Conservation (phyloP, 225 moss, liverwort and hornwort genomes). For the Climacium dendroides region DNA sequence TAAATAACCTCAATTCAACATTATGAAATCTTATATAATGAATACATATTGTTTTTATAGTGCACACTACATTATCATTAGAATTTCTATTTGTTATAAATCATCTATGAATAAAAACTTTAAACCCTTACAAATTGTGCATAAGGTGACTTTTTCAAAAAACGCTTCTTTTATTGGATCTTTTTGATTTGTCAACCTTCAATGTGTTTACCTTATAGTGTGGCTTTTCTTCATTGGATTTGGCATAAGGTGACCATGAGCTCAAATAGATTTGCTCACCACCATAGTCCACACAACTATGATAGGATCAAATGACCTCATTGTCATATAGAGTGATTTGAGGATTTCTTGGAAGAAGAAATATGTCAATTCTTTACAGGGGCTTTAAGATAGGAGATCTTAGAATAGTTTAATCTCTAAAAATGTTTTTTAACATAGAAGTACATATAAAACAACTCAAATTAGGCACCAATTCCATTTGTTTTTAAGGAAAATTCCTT, state of each 20-base stretch:
- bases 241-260: neutral
- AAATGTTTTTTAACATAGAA: accelerated
- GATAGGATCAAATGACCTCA: accelerated
- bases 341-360: accelerated
- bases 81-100: neutral
- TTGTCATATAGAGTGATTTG: neutral
- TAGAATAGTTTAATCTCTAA: neutral
- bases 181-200: neutral
- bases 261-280: neutral
- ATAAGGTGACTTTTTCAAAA: neutral
- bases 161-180: neutral
- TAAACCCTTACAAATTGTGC: neutral
- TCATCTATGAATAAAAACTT: neutral
- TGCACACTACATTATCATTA: neutral
- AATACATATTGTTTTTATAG: neutral
- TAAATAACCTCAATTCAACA: neutral
- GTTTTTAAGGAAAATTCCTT: accelerated
- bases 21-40: neutral
- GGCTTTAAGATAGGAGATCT: neutral
- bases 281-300: neutral
- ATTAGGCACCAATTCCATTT: neutral
- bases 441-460: neutral
- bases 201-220: neutral
- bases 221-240: neutral
- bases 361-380: neutral